These are phyloP conservation scores for Physcomitrium patens DNA, from an alignment of 225 moss, liverwort and hornwort species.

Conservation along the genomic window DNA sequence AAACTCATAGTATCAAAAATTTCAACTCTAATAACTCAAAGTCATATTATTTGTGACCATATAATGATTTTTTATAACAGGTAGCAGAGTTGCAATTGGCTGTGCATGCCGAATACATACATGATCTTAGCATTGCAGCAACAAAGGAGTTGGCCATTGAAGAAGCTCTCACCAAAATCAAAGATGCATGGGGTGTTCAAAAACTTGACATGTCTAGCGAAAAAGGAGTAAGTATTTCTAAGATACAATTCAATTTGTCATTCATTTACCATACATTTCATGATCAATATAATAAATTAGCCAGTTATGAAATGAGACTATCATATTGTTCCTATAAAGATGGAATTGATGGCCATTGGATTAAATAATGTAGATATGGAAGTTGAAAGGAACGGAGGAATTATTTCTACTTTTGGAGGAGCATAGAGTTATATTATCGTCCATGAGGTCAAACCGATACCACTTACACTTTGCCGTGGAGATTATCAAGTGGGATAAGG, in stretches of 20 bases:
- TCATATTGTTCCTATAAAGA: too few species aligned
- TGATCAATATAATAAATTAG: too few species aligned
- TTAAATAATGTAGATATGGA: slow-evolving; percentile 54
- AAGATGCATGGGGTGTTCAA: slow-evolving; percentile 64
- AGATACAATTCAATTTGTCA: too few species aligned
- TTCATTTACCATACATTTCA: background rate
- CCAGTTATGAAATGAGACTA: too few species aligned
- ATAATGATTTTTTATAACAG: slow-evolving; percentile 20
- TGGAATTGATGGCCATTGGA: too few species aligned
- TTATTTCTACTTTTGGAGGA: slow-evolving; percentile 72
- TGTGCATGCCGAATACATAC: slow-evolving; percentile 65
- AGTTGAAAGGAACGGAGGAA: slow-evolving; percentile 77
- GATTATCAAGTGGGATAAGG: slow-evolving; percentile 84
- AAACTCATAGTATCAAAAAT: too few species aligned
- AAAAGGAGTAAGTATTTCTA: slow-evolving; percentile 54
- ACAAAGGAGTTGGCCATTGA: slow-evolving; percentile 80
- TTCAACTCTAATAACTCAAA: too few species aligned
- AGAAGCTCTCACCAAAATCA: slow-evolving; percentile 70
- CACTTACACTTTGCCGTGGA: slow-evolving; percentile 70
- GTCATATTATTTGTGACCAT: too few species aligned
- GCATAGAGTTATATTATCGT: slow-evolving; percentile 70
- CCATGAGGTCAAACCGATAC: slow-evolving; percentile 80
- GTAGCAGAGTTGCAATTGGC: slow-evolving; percentile 72
- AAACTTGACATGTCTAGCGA: slow-evolving; percentile 69
- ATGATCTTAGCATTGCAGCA: slow-evolving; percentile 73